Evolutionary conservation across 2,329 filamentous ascomycete genomes (phyloP), one percentile per base, ranked within the genome.

Genomic region (Ceratocystis cacaofunesta): DNA sequence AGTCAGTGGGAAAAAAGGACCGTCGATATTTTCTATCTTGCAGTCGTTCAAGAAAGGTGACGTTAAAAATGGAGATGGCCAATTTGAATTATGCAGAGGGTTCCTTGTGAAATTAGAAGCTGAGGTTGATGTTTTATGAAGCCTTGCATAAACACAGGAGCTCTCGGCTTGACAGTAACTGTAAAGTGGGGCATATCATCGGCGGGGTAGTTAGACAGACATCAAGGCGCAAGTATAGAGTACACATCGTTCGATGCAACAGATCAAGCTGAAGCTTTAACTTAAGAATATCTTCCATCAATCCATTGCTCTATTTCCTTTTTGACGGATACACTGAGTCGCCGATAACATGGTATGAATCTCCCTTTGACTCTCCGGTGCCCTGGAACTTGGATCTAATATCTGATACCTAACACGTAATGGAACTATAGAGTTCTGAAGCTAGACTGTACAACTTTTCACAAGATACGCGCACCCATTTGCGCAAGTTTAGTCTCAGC

Each of bases 401-500:
- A 65, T 50, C 8, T 60, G 17, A 44, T 64, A 28, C 32, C 22
- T 60, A 25, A 22, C 10, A 6, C 25, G 17, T 30, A 30, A 50
- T 19, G 15, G 36, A 30, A 58, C 55, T n/a, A 25, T 43, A 80
- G 78, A 76, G 85, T 71, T 95, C 92, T 73, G 92, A 96, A 80
- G 86, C 90, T 68, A 83, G 91, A 71, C 82, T 97, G 69, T 97
- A 96, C 78, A 90, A 89, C 67, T 95, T 97, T 83, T 95, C 91
- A 41, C 83, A 85, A 69, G 90, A 94, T 77, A 96, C 90, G 58
- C 94, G 88, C 77, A 86, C 91, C 70, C 87, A 92, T 73, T 84
- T 99, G 70, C 88, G 90, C 75, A 97, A 96, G 77, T 99, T 99
- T 78, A 89, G 94, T 62, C 82, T 99, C 32, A 85, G 87, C 30